Evolutionary conservation across 2,329 filamentous ascomycete species (phyloP), one percentile per base, ranked within the genome.

Genomic region (Alternaria sp.): DNA sequence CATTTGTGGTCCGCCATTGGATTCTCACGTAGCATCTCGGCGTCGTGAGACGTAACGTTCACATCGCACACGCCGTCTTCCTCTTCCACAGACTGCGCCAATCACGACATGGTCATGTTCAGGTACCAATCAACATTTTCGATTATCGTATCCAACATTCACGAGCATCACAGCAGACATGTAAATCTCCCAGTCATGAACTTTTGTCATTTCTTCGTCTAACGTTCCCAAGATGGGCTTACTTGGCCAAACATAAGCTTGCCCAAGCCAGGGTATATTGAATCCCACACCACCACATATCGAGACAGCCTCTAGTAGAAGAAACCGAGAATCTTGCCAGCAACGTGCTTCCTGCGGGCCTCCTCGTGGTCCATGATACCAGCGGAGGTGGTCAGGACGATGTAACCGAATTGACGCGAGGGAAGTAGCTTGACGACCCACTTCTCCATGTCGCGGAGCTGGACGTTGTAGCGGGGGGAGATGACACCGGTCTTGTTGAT

Each of bases 321-420:
- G 91, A 98, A 99, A 80, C 96, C 96, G 79, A 98, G 93, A 86
- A 99, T 93, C 91, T 99, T 99, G 86, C 96, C 96, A 77, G 95
- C 90, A 82, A 98, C 96, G 88, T 99, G 96, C 91, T 98, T 98
- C 85, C 96, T 89, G 83, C 96, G 89, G 77, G 96, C 96, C 90
- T 99, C 96, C 89, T 99, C 96, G 88, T 99, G 96, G 88, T 99
- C 96, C 95, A 99, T 98, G 85, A 99, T 99, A 84, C 96, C 96
- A 72, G 96, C 93, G 66, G 94, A 97, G 86, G 96, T 99, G 84
- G 96, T 99, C 80, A 99, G 91, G 85, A 99, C 93, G 81, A 99
- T 93, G 87, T 93, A 97, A 81, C 96, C 96, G 89, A 99, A 99
- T 87, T 99, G 96, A 97, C 96, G 96, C 75, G 96, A 94, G 75